These are phyloP conservation scores for Alloteropsis semialata DNA, from an alignment of 176 grass and related monocot genomes.

Conservation along the genomic window DNA sequence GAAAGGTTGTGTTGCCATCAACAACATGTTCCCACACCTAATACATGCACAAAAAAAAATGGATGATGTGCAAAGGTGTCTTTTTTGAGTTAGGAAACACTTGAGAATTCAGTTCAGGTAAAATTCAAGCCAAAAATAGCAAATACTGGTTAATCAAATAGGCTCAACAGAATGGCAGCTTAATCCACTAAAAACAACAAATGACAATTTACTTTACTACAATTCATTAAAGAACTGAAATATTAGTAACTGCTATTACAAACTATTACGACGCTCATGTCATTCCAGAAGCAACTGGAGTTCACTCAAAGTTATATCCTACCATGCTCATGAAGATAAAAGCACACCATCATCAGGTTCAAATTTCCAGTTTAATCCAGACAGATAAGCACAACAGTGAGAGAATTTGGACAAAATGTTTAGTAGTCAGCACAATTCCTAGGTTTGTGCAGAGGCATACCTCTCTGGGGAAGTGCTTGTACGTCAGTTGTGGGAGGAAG, in stretches of 20 bases:
- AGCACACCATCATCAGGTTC: background rate
- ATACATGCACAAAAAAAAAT: too few relatives aligned
- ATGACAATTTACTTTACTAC: too few relatives aligned
- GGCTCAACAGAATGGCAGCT: too few relatives aligned
- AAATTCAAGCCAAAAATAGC: background rate
- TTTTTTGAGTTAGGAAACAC: background rate
- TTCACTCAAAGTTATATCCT: background rate
- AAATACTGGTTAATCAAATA: background rate
- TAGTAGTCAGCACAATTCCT: background rate
- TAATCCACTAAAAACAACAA: too few relatives aligned
- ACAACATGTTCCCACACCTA: slow-evolving; percentile 41
- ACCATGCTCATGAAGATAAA: background rate
- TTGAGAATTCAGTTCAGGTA: background rate
- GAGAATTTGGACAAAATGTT: background rate
- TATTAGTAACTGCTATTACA: background rate
- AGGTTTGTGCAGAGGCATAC: slow-evolving; percentile 16
- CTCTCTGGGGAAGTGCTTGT: slow-evolving; percentile 68
- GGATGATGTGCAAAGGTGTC: background rate
- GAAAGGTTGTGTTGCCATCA: slow-evolving; percentile 27
- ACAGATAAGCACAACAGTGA: too few relatives aligned
- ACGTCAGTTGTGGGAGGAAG: slow-evolving; percentile 50
- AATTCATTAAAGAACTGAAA: slow-evolving; percentile 9
- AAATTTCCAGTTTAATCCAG: background rate
- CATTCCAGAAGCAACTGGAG: background rate
- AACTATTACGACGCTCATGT: background rate